Percentiles rank a stretch among this genome's conserved stretches.
phyloP scores from a whole-genome alignment of 495 filamentous ascomycete species.

The Trichoderma orchidacearum region DNA sequence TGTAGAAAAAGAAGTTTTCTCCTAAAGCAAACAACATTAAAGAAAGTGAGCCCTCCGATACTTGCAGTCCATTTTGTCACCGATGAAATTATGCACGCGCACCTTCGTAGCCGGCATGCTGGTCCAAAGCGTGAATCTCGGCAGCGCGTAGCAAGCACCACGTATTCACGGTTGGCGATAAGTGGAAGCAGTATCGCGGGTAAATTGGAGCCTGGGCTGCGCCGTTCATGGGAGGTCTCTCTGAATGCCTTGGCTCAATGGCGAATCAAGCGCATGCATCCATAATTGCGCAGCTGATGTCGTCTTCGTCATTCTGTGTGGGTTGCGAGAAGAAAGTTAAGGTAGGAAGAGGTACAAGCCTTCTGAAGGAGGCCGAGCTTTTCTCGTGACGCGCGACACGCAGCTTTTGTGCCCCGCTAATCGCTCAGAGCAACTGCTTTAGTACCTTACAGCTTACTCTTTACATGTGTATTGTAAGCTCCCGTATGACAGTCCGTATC shows the following conservation, averaged over 20 bases:
- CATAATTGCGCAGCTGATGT: background rate
- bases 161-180: conserved; percentile 67
- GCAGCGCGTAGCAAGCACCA: conserved; percentile 69
- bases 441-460: too few species aligned
- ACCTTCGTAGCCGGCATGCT: conserved; percentile 56
- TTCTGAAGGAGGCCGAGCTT: background rate
- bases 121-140: conserved; percentile 51
- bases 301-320: conserved; percentile 1
- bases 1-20: conserved; percentile 61
- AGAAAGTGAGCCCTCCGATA: background rate
- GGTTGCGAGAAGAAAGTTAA: background rate
- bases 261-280: background rate
- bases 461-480: too few species aligned
- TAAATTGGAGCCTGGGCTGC: conserved; percentile 37
- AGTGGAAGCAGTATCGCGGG: conserved; percentile 69
- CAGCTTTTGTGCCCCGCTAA: too few species aligned
- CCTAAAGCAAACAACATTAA: conserved; percentile 25
- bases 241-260: background rate
- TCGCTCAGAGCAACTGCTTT: too few species aligned
- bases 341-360: background rate
- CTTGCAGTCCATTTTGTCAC: background rate
- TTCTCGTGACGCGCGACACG: too few species aligned
- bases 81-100: conserved; percentile 2
- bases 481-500: too few species aligned
- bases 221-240: conserved; percentile 39